Percentiles rank a stretch among this genome's conserved stretches.
phyloP scores from a whole-genome alignment of 441 rosid species.

The Biscutella auriculata region DNA sequence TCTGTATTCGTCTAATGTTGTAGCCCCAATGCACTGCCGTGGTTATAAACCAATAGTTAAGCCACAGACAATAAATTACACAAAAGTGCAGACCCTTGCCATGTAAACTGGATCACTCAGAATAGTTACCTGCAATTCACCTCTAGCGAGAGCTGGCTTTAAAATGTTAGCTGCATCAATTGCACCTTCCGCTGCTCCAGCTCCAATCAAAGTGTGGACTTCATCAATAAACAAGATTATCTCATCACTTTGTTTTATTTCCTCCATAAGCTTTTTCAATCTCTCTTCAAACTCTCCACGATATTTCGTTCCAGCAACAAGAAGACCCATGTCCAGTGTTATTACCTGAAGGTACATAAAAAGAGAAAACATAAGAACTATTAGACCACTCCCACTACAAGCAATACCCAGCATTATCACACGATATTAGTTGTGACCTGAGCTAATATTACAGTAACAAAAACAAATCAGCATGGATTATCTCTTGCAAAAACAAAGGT shows the following conservation, averaged over 20 bases:
- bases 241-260: slow-evolving; percentile 69
- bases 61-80: too few relatives aligned
- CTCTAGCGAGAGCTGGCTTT: slow-evolving; percentile 95
- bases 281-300: slow-evolving; percentile 98
- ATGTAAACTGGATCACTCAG: too few relatives aligned
- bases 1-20: slow-evolving; percentile 84
- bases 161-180: slow-evolving; percentile 91
- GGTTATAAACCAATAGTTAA: too few relatives aligned
- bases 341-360: slow-evolving; percentile 44
- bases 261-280: slow-evolving; percentile 79
- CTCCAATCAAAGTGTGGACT: slow-evolving; percentile 91
- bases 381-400: too few relatives aligned
- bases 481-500: too few relatives aligned
- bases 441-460: too few relatives aligned
- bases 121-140: slow-evolving; percentile 69
- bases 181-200: slow-evolving; percentile 92
- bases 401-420: too few relatives aligned
- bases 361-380: background rate
- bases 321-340: slow-evolving; percentile 93
- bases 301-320: slow-evolving; percentile 93
- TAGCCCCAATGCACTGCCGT: slow-evolving; percentile 87
- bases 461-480: too few relatives aligned
- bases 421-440: too few relatives aligned
- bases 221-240: slow-evolving; percentile 89
- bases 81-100: too few relatives aligned